These are phyloP conservation scores for Podospora bellae-mahoneyi DNA, from an alignment of 495 filamentous ascomycete species.

Conservation along the genomic window DNA sequence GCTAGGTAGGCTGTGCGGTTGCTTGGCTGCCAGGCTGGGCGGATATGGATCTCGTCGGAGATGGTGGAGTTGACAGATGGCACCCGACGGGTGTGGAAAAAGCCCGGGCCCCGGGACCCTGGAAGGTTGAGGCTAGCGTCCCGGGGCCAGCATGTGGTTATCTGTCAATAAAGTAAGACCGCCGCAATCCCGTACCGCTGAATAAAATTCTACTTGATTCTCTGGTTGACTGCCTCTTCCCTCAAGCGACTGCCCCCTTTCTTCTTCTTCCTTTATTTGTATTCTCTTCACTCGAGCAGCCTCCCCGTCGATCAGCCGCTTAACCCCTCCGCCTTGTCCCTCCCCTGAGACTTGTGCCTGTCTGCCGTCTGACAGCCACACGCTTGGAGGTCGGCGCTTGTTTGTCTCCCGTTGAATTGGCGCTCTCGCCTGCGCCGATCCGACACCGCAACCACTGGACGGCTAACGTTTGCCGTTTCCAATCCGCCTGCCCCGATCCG, in stretches of 20 bases:
- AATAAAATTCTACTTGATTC: slow-evolving; percentile 17
- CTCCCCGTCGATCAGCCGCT: not conserved
- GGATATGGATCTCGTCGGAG: not conserved
- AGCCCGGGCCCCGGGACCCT: slow-evolving; percentile 1
- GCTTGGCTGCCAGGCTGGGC: not conserved
- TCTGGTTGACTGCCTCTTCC: not conserved
- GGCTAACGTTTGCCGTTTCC: slow-evolving; percentile 23
- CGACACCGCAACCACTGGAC: slow-evolving; percentile 2
- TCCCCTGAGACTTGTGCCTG: not conserved
- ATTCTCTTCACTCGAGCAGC: not conserved
- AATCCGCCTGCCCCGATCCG: slow-evolving; percentile 10
- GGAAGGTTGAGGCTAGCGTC: not conserved
- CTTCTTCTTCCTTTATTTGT: not conserved
- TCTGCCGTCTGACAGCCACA: not conserved
- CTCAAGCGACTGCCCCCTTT: not conserved
- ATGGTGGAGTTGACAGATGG: slow-evolving; percentile 9
- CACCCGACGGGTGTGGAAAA: not conserved
- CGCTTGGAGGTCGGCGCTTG: slow-evolving; percentile 7
- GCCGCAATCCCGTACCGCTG: slow-evolving; percentile 3
- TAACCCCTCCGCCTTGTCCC: not conserved
- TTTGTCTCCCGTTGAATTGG: slow-evolving; percentile 10
- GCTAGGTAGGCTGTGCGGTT: slow-evolving; percentile 2
- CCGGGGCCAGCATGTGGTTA: slow-evolving; percentile 8
- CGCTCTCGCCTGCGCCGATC: slow-evolving; percentile 11
- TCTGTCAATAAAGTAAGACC: slow-evolving; percentile 16